These are phyloP conservation scores for Fraxinus angustifolia DNA, from an alignment of 305 asterid species.

Conservation along the genomic window DNA sequence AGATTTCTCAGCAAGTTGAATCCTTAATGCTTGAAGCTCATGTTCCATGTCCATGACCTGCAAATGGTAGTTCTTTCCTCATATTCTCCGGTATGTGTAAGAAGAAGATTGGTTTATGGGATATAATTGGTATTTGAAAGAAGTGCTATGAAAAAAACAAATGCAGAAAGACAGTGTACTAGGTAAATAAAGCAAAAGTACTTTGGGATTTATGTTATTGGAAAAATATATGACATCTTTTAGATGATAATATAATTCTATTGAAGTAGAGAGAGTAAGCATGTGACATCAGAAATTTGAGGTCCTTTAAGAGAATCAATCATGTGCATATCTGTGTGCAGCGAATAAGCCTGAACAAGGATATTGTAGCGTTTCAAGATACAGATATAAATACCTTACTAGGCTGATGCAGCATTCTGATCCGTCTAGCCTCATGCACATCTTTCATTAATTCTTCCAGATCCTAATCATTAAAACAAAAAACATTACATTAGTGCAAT, in stretches of 20 bases:
- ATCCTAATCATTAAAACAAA: conserved; percentile 46
- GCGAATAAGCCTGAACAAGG: conserved; percentile 6
- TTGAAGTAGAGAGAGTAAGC: not conserved
- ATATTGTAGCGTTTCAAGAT: conserved; percentile 16
- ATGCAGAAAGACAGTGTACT: not conserved
- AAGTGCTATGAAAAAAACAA: not conserved
- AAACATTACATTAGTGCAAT: not conserved
- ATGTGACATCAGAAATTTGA: not conserved
- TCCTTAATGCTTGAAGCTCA: conserved; percentile 85
- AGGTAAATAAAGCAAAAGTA: not conserved
- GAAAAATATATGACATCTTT: not conserved
- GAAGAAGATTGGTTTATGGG: conserved; percentile 5
- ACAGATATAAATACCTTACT: conserved; percentile 59
- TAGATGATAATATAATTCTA: not conserved
- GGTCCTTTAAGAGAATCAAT: not conserved
- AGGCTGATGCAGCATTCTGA: conserved; percentile 97
- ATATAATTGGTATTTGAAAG: not conserved
- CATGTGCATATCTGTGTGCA: not conserved
- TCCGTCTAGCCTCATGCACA: conserved; percentile 94
- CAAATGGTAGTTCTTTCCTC: conserved; percentile 11
- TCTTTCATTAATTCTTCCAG: conserved; percentile 89
- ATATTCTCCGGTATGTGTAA: not conserved
- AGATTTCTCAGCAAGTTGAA: conserved; percentile 78
- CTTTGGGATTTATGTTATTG: not conserved
- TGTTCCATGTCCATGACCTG: conserved; percentile 99